Percentiles rank a stretch among this genome's conserved stretches.
These are phyloP conservation scores for Colletotrichum falcatum DNA, from an alignment of 2,329 filamentous ascomycete genomes.

Conservation along the genomic window DNA sequence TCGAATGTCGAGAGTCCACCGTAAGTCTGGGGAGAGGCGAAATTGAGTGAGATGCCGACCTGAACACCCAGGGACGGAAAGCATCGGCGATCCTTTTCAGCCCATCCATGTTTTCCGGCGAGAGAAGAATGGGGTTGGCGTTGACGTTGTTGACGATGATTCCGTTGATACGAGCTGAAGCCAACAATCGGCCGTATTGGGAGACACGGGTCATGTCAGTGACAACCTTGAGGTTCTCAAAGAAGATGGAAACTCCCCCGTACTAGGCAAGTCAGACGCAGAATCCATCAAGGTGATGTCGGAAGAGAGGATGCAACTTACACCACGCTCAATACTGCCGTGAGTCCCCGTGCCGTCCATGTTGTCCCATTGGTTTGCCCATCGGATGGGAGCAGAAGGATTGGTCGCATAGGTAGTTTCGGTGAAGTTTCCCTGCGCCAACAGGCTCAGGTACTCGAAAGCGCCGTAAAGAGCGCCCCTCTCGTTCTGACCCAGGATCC, in stretches of 20 bases:
- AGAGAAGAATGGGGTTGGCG: constrained; percentile 70
- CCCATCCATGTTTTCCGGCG: constrained; percentile 68
- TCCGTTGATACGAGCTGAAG: constrained; percentile 75
- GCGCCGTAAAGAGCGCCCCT: constrained; percentile 76
- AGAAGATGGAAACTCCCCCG: constrained; percentile 76
- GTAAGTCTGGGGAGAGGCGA: constrained; percentile 70
- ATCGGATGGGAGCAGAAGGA: constrained; percentile 72
- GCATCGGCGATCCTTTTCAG: constrained; percentile 71
- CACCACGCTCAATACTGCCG: constrained; percentile 73
- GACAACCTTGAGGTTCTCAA: constrained; percentile 66
- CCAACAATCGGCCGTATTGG: constrained; percentile 74
- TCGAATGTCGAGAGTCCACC: constrained; percentile 72
- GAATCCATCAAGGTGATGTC: neutral
- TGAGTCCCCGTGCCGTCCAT: constrained; percentile 58
- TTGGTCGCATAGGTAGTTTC: constrained; percentile 59
- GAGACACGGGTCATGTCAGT: constrained; percentile 69
- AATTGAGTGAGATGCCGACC: constrained; percentile 75
- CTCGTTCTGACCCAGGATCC: constrained; percentile 74
- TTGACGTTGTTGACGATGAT: constrained; percentile 80
- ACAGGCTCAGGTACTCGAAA: constrained; percentile 74
- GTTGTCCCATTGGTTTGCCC: constrained; percentile 82
- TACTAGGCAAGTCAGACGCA: constrained; percentile 52
- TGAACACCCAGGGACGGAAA: constrained; percentile 75
- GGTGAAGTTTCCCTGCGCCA: constrained; percentile 69
- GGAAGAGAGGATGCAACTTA: constrained; percentile 3